Conservation (phyloP, 2,329 filamentous ascomycete species). For the Elsinoe australis region DNA sequence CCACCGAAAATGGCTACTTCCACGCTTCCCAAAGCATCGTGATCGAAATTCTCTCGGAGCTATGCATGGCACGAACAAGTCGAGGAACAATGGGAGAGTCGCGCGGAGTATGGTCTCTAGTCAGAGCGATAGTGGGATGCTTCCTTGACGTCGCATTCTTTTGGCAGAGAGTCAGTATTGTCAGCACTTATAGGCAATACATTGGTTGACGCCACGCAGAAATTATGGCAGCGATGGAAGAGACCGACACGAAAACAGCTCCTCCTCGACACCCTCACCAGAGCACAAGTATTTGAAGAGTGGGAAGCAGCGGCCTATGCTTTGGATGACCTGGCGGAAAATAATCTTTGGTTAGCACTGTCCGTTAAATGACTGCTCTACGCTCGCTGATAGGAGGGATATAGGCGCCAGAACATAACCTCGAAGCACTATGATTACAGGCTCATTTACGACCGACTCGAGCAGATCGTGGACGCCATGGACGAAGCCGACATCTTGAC, state of each 20-base stretch:
- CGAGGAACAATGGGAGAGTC: constrained; percentile 18
- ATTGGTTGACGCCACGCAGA: constrained; percentile 43
- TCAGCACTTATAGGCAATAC: too few species aligned
- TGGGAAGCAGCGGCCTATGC: constrained; percentile 80
- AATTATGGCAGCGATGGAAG: constrained; percentile 59
- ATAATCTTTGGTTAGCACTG: constrained; percentile 64
- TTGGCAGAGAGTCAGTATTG: constrained; percentile 21
- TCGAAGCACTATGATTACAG: constrained; percentile 80
- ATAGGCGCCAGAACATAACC: constrained; percentile 75
- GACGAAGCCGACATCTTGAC: constrained; percentile 64
- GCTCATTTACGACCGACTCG: constrained; percentile 69
- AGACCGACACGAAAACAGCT: constrained; percentile 57
- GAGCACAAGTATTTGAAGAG: constrained; percentile 67
- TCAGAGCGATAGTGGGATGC: constrained; percentile 16
- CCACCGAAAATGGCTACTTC: too few species aligned
- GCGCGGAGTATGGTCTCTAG: constrained; percentile 15
- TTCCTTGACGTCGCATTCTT: constrained; percentile 22
- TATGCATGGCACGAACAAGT: too few species aligned
- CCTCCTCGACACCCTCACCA: constrained; percentile 57
- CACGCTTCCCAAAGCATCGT: too few species aligned
- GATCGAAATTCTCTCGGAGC: too few species aligned
- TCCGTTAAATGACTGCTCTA: too few species aligned
- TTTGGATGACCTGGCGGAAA: constrained; percentile 72
- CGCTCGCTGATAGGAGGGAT: too few species aligned
- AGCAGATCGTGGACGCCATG: constrained; percentile 60